Conservation (phyloP, 2,329 filamentous ascomycete genomes). For the Fonsecaea nubica region DNA sequence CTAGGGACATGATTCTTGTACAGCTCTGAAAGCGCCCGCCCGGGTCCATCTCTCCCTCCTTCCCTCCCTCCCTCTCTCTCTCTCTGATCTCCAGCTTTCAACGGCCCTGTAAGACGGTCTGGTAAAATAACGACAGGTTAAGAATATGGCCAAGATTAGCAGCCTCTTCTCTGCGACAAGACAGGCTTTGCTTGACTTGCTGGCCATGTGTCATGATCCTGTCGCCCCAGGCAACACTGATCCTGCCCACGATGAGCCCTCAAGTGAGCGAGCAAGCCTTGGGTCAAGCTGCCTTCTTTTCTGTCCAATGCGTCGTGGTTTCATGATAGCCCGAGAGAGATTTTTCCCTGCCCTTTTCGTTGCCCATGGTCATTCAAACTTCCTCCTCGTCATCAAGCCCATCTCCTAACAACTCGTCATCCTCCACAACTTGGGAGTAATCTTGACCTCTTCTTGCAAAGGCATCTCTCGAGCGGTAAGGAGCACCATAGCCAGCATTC, state of each 20-base stretch:
- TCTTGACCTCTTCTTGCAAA: conserved; percentile 88
- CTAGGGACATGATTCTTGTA: conserved; percentile 4
- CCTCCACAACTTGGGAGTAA: conserved; percentile 79
- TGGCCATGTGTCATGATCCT: neutral
- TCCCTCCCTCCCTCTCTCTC: neutral
- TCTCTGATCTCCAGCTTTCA: neutral
- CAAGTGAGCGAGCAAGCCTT: neutral
- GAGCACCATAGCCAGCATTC: conserved; percentile 51
- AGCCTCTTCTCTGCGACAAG: neutral
- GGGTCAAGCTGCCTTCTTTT: neutral
- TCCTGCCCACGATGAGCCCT: neutral
- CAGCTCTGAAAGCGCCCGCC: neutral
- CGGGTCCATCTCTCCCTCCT: neutral
- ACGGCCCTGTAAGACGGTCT: neutral
- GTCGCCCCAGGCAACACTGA: neutral
- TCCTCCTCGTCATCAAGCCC: conserved; percentile 86
- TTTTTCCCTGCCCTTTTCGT: neutral
- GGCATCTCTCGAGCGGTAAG: conserved; percentile 86
- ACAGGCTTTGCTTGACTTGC: neutral
- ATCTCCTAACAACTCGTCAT: conserved; percentile 92
- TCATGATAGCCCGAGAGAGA: conserved; percentile 2
- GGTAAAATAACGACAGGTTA: neutral
- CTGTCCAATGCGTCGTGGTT: neutral
- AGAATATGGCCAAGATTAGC: neutral
- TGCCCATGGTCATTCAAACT: conserved; percentile 36